A percentile compares a stretch with the other conserved stretches of the same genome.
Conservation (phyloP, 23 red algal genomes). For the Gracilaria vermiculophylla region DNA sequence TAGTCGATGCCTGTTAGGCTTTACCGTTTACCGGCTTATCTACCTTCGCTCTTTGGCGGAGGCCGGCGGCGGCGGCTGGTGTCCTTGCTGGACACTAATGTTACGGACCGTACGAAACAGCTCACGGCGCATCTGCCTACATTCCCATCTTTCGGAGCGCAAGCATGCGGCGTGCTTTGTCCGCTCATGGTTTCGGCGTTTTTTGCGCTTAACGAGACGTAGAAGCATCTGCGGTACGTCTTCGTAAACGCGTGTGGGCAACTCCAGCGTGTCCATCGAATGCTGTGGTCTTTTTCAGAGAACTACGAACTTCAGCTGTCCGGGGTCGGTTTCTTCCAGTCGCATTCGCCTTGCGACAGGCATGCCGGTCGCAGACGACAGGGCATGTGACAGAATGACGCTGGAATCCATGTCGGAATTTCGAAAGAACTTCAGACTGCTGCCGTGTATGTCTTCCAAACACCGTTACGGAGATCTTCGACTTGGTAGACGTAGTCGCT, state of each 20-base stretch:
- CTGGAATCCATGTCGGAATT: background rate
- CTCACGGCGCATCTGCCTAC: background rate
- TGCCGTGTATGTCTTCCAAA: background rate
- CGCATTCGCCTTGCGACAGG: background rate
- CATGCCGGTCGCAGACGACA: background rate
- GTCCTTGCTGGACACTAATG: background rate
- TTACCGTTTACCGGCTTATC: background rate
- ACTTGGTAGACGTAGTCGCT: background rate
- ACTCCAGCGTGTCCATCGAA: background rate
- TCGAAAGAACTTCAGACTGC: background rate
- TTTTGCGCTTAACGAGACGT: background rate
- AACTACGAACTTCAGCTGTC: background rate
- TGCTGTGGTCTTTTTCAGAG: background rate
- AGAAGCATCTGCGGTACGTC: background rate
- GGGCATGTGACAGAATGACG: background rate
- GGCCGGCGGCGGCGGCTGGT: background rate
- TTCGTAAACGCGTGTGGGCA: background rate
- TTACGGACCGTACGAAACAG: slow-evolving; percentile 8
- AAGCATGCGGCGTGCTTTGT: background rate
- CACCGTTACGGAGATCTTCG: background rate
- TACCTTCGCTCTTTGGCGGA: background rate
- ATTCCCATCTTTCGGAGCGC: background rate
- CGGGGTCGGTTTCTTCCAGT: background rate
- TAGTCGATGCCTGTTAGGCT: background rate
- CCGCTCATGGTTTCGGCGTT: background rate